A percentile compares a stretch with the other conserved stretches of the same genome.
phyloP scores from a whole-genome alignment of 768 basidiomycete species.

The Polyporus arcularius region DNA sequence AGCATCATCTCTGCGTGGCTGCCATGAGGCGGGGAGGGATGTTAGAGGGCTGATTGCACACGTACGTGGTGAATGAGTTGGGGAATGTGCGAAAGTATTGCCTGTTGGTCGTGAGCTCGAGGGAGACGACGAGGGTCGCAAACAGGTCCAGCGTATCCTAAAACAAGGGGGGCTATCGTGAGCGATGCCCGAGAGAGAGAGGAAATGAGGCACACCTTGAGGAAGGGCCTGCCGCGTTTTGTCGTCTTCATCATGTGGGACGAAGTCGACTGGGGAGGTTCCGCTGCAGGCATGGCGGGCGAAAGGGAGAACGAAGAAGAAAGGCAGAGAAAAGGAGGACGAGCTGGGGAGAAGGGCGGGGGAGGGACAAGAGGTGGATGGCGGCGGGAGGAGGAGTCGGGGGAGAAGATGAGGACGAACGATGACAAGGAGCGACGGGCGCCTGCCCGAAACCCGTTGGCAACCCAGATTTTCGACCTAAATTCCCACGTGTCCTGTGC shows the following conservation, averaged over 20 bases:
- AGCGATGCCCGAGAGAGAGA: conserved; percentile 8
- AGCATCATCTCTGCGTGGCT: conserved; percentile 81
- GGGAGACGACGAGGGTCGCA: conserved; percentile 92
- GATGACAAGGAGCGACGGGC: conserved; percentile 18
- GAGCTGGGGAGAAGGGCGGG: conserved; percentile 12
- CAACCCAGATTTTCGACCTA: conserved; percentile 21
- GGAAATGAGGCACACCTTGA: conserved; percentile 62
- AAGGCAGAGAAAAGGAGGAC: conserved; percentile 32
- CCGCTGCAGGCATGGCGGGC: conserved; percentile 42
- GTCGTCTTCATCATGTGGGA: conserved; percentile 99
- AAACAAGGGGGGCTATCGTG: not conserved
- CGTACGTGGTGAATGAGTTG: conserved; percentile 95
- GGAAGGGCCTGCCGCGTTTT: conserved; percentile 89
- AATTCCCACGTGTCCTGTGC: conserved; percentile 18
- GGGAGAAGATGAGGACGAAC: conserved; percentile 23
- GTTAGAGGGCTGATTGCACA: conserved; percentile 19
- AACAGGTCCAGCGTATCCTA: conserved; percentile 99
- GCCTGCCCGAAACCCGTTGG: conserved; percentile 21
- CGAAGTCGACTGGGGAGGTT: conserved; percentile 52
- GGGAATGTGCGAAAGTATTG: conserved; percentile 96
- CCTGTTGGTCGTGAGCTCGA: conserved; percentile 85
- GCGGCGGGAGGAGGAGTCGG: conserved; percentile 16
- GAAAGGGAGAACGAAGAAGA: conserved; percentile 30
- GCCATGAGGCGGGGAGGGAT: conserved; percentile 14
- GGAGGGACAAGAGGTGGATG: conserved; percentile 18